Percentiles rank a stretch among this genome's conserved stretches.
Evolutionary conservation across 768 basidiomycete genomes (phyloP).

Genomic region (Crassisporium funariophilum): DNA sequence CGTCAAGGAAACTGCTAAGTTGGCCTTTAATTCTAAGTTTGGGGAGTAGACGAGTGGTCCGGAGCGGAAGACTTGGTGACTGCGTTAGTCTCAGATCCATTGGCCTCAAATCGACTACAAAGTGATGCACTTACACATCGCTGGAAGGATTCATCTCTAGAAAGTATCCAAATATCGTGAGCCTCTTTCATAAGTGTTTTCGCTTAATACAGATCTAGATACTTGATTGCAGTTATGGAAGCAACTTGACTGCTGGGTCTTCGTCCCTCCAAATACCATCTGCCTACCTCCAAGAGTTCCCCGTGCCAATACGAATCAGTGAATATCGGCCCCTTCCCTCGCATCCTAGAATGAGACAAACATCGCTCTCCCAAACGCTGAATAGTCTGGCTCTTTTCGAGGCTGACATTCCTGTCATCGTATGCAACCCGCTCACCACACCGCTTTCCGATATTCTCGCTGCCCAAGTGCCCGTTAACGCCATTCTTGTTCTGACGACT

Average conservation of each 20-base stretch:
- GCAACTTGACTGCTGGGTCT: conserved; percentile 11
- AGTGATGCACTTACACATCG: conserved; percentile 47
- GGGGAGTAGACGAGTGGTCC: conserved; percentile 55
- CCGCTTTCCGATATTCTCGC: conserved; percentile 42
- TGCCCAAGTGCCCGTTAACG: conserved; percentile 39
- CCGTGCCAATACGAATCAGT: conserved; percentile 48
- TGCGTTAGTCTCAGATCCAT: conserved; percentile 71
- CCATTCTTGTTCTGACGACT: conserved; percentile 44
- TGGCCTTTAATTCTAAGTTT: conserved; percentile 42
- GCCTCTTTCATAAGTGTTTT: conserved; percentile 28
- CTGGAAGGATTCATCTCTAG: conserved; percentile 40
- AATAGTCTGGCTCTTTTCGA: conserved; percentile 33
- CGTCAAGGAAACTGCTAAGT: conserved; percentile 4
- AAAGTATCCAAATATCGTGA: conserved; percentile 41
- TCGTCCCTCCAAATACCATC: conserved; percentile 41
- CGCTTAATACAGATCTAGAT: background rate
- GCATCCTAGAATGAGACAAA: conserved; percentile 11
- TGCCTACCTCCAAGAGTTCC: conserved; percentile 58
- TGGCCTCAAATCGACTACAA: conserved; percentile 52
- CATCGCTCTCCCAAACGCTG: conserved; percentile 14
- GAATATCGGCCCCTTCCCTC: conserved; percentile 35
- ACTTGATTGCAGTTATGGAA: conserved; percentile 30
- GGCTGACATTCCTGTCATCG: conserved; percentile 66
- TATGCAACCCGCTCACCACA: conserved; percentile 61
- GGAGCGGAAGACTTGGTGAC: conserved; percentile 61